These are phyloP conservation scores for Diaporthe citrichinensis DNA, from an alignment of 2,329 filamentous ascomycete genomes.

Conservation along the genomic window DNA sequence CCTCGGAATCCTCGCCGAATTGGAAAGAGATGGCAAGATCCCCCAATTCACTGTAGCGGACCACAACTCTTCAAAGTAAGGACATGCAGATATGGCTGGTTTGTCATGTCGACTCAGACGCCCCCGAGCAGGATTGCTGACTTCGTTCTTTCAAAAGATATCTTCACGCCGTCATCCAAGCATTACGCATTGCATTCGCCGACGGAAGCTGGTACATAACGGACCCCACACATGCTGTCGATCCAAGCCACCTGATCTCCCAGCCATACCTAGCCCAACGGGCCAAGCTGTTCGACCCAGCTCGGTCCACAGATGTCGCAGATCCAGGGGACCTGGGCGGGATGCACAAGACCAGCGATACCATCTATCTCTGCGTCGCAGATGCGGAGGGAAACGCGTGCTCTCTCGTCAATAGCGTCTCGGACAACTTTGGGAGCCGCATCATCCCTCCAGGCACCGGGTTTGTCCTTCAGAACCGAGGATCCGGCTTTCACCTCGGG, in stretches of 20 bases:
- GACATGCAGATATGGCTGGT: not conserved
- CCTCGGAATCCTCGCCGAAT: constrained; percentile 86
- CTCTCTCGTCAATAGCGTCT: constrained; percentile 96
- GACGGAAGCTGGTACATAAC: constrained; percentile 91
- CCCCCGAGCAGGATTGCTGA: not conserved
- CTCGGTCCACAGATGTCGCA: constrained; percentile 75
- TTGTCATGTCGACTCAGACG: accelerated
- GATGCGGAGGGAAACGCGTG: constrained; percentile 89
- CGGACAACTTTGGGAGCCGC: constrained; percentile 85
- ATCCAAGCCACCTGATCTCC: constrained; percentile 67
- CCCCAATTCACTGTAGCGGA: constrained; percentile 75
- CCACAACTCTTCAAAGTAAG: constrained; percentile 82
- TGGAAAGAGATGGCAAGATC: constrained; percentile 83
- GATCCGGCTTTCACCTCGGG: constrained; percentile 83
- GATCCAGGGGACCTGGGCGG: constrained; percentile 70
- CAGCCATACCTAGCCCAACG: constrained; percentile 80
- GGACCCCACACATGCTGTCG: constrained; percentile 75
- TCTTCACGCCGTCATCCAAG: constrained; percentile 87
- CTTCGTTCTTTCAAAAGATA: constrained; percentile 31
- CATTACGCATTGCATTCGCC: constrained; percentile 89
- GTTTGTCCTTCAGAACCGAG: constrained; percentile 93
- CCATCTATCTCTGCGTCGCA: constrained; percentile 90
- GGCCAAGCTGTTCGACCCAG: constrained; percentile 68
- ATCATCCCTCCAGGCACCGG: constrained; percentile 90
- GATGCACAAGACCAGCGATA: constrained; percentile 82